Evolutionary conservation across 805 yeast species (phyloP), one percentile per base, ranked within the genome.

Genomic region (Barnettozyma wickerhamii): DNA sequence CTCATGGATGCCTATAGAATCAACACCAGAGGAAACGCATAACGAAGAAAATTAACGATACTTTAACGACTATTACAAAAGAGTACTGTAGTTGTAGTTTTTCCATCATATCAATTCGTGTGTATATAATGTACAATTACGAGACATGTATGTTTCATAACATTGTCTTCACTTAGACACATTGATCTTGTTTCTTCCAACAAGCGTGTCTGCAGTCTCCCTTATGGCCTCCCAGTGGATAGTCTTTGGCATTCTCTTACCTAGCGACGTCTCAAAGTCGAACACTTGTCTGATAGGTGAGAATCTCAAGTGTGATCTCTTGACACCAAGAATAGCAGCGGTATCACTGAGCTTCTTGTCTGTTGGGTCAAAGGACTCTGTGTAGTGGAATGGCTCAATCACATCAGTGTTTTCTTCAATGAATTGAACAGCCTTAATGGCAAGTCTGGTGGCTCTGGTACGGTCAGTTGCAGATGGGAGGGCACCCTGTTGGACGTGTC

Each of bases 401-500:
- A 63, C 53, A 26, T 53, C 46, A 43, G 62, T 61, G 37, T 58
- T 54, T 38, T 66, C 64, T 59, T 84, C 91, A 48, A 85, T 73
- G 66, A 77, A 84, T 45, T 78, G 77, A 40, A 82, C 77, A 19
- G 89, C 81, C 56, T 74, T 75, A 38, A 83, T 73, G 1, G 89
- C 83, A 47, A 80, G 77, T 58, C 87, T 74, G 4, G 84, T 77
- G 6, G 87, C 90, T 53, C 79, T 70, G 2, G 84, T 79, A 65
- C 95, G 71, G 60, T 85, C 95, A 60, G 82, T 81, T 24, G 90
- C 75, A 1, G 87, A 75, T 42, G 95, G 93, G 23, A 77, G 65
- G 38, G 80, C 81, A 57, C 95, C 95, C 60, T 85, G 95, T 65
- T 85, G 93, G 24, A 84, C 90, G 58, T 84, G 95, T 18, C 95